These are phyloP conservation scores for Phytopythium vexans DNA, from an alignment of 352 stramenopile species.

Conservation along the genomic window DNA sequence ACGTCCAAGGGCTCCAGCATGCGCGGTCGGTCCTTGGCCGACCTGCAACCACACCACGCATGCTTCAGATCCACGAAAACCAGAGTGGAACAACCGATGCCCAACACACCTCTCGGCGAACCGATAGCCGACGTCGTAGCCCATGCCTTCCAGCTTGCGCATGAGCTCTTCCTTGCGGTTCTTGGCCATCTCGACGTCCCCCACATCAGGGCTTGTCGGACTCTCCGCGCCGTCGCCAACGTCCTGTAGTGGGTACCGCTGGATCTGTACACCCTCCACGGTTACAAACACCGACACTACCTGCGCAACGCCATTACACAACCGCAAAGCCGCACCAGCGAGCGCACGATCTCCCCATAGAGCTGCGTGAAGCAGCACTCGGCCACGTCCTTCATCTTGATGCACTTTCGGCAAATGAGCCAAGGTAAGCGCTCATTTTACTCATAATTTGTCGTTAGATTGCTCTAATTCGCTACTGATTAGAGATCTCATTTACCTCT, in stretches of 20 bases:
- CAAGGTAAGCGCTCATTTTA: too few relatives aligned
- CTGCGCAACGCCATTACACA: neutral
- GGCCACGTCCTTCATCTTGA: conserved; percentile 76
- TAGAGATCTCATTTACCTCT: too few relatives aligned
- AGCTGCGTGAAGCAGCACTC: conserved; percentile 88
- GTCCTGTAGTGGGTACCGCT: conserved; percentile 52
- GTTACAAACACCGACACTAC: neutral
- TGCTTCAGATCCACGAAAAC: too few relatives aligned
- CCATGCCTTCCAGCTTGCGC: conserved; percentile 82
- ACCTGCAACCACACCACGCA: conserved; percentile 11
- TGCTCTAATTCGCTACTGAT: too few relatives aligned
- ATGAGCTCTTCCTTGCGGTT: conserved; percentile 72
- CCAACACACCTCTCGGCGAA: conserved; percentile 62
- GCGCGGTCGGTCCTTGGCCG: conserved; percentile 65
- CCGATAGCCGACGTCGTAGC: conserved; percentile 83
- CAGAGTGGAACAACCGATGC: neutral
- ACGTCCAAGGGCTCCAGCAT: conserved; percentile 92
- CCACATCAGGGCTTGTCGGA: conserved; percentile 10
- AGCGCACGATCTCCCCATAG: conserved; percentile 83
- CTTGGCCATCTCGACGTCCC: conserved; percentile 46
- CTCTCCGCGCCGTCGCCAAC: conserved; percentile 17
- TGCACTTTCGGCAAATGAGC: neutral
- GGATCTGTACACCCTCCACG: conserved; percentile 31
- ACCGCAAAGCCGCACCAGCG: conserved; percentile 45
- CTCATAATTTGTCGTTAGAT: too few relatives aligned